Percentiles rank a stretch among this genome's conserved stretches.
Evolutionary conservation across 164 flowering plant genomes (phyloP).

Genomic region (Saururus chinensis): DNA sequence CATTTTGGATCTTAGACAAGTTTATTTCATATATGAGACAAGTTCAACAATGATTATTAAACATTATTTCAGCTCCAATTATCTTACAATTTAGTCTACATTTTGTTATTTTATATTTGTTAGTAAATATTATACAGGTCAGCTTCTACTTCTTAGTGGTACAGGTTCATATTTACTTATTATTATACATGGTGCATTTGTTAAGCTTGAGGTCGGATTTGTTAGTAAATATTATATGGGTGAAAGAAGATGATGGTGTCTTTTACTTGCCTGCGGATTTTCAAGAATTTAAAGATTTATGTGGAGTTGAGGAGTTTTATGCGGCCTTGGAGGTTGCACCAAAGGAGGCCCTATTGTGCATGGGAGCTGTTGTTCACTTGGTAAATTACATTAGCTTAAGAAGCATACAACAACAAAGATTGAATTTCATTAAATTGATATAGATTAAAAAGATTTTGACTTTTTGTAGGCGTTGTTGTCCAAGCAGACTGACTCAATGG

Average conservation of each 20-base stretch:
- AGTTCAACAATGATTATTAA: no score
- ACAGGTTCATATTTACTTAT: no score
- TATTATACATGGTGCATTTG: no score
- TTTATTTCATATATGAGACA: no score
- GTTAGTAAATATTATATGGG: no score
- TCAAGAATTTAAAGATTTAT: constrained; percentile 44
- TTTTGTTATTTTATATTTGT: no score
- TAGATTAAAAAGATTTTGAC: not conserved
- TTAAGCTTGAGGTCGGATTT: no score
- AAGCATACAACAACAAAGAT: not conserved
- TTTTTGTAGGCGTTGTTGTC: constrained; percentile 34
- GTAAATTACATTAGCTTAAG: constrained; percentile 17
- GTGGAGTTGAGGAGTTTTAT: constrained; percentile 38
- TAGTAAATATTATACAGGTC: no score
- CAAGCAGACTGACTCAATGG: constrained; percentile 14
- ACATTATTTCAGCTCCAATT: no score
- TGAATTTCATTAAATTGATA: not conserved
- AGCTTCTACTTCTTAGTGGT: no score
- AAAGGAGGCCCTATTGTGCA: constrained; percentile 58
- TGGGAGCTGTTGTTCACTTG: constrained; percentile 82
- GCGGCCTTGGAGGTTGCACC: constrained; percentile 43
- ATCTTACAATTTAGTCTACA: no score
- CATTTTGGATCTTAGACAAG: no score
- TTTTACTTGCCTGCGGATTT: constrained; percentile 50
- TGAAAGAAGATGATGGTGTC: constrained; percentile 43